Base-by-base conservation (phyloP, 345 rosid species). In the Sonneratia caseolaris region DNA sequence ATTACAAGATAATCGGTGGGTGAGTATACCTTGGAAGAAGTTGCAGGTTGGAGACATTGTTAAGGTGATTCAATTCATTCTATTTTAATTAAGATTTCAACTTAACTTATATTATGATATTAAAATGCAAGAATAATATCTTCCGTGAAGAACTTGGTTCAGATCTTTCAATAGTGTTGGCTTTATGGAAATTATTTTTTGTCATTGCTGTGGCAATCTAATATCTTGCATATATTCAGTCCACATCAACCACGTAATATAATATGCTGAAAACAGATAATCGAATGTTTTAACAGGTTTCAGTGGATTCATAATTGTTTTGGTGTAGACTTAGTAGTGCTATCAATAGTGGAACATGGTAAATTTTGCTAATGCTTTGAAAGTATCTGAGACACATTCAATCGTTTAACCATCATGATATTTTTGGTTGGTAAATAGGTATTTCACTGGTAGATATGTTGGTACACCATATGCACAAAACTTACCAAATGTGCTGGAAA, bases 11-110 rank as follows among this genome's bases (percentile, higher is more conserved):
- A 90, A 87, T 77, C 84, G 73, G 77, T 96, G 99, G 99, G 84
- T 72, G 79, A 66, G 80, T 79, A 76, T 88, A 64, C 84, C 97
- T 7, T 96, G 98, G 99, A 89, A 90, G 84, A 91, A 81, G 88
- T 79, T 96, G 82, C 99, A 92, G 83, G 99, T 91, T 79, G 98
- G 99, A 83, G 99, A 96, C 72, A 81, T 96, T 82, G 79, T 96
- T 73, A 88, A 82, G 90, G 99, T 96, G 82, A 84, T 89, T 85
- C 42, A 37, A 51, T 27, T 69, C 57, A 51, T 55, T 7, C 70
- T 68, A 55, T 8, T 18, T 71, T 71, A 73, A 72, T 42, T 75
- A 32, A 68, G 21, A 37, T 8, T 38, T 32, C 37, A 2, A 5
- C 16, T 13, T 35, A 62, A 32, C 37, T 62, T 62, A 62, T 62